Evolutionary conservation across 345 rosid genomes (phyloP), one percentile per base, ranked within the genome.

Genomic region (Luvunga scandens): DNA sequence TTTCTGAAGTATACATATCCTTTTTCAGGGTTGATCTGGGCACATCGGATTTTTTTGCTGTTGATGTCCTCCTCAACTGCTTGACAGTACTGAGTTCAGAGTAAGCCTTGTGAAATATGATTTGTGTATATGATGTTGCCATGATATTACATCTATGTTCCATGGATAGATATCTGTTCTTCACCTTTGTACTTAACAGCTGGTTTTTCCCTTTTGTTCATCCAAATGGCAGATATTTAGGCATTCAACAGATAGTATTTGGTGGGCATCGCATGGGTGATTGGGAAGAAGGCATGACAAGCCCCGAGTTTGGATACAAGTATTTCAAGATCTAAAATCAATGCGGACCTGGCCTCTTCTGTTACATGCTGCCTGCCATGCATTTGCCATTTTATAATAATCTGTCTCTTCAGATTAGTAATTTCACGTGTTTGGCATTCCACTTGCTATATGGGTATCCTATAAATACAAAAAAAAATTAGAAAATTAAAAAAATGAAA

Each of bases 211-310:
- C 50, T 18, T 48, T 30, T 30, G 59, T 53, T 30, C 7, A 39
- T 7, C 25, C 57, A 34, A 57, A 27, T 83, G 77, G 75, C 90
- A 95, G 96, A 78, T 91, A 93, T 79, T 72, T 88, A 34, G 97
- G 97, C 68, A 91, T 95, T 81, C 94, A 93, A 55, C 98, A 95
- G 81, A 87, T 89, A 61, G 92, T 95, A 75, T 93, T 95, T 65
- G 96, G 99, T 50, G 97, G 98, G 45, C 90, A 83, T 60, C 76
- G 85, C 63, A 74, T 95, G 83, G 98, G 96, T 61, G 98, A 95
- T 75, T 95, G 99, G 99, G 98, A 95, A 88, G 98, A 92, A 75
- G 94, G 92, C 70, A 92, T 93, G 99, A 92, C 91, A 31, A 83
- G 82, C 80, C 84, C 96, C 0, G 93, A 89, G 77, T 86, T 80